Conservation (phyloP, 352 stramenopile genomes). For the Saprolegnia parasitica region DNA sequence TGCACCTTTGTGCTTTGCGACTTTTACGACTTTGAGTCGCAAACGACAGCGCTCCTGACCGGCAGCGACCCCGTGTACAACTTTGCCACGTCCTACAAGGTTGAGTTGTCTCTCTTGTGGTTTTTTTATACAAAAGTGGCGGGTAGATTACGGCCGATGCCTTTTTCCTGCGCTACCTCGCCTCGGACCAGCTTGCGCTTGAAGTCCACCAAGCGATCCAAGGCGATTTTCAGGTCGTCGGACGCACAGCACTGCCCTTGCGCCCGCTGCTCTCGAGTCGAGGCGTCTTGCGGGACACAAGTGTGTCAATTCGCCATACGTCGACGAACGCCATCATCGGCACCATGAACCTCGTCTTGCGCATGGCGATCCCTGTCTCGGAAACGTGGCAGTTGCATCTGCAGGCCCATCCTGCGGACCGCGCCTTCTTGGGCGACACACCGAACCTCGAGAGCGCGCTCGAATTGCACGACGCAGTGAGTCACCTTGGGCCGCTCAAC, state of each 20-base stretch:
- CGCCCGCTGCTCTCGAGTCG: conserved; percentile 65
- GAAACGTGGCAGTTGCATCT: conserved; percentile 90
- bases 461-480: not conserved
- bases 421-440: not conserved
- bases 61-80: conserved; percentile 84
- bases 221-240: conserved; percentile 87
- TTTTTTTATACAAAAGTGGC: too few relatives aligned
- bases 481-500: conserved; percentile 32
- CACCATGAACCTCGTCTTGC: conserved; percentile 73
- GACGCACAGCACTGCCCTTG: conserved; percentile 57
- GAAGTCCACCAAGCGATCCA: conserved; percentile 86
- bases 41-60: conserved; percentile 83
- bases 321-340: conserved; percentile 45
- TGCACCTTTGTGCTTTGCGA: conserved; percentile 91
- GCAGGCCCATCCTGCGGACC: conserved; percentile 57
- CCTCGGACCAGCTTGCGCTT: conserved; percentile 77
- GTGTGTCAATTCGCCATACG: conserved; percentile 37
- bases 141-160: conserved; percentile 80
- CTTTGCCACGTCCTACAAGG: conserved; percentile 87
- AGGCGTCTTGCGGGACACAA: conserved; percentile 63
- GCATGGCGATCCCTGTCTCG: conserved; percentile 83
- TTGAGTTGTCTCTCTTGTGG: too few relatives aligned
- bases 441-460: not conserved
- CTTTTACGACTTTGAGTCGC: conserved; percentile 94
- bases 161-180: conserved; percentile 89